Evolutionary conservation across 352 stramenopile genomes (phyloP).

Genomic region (Globisporangium rhizosaccharum): DNA sequence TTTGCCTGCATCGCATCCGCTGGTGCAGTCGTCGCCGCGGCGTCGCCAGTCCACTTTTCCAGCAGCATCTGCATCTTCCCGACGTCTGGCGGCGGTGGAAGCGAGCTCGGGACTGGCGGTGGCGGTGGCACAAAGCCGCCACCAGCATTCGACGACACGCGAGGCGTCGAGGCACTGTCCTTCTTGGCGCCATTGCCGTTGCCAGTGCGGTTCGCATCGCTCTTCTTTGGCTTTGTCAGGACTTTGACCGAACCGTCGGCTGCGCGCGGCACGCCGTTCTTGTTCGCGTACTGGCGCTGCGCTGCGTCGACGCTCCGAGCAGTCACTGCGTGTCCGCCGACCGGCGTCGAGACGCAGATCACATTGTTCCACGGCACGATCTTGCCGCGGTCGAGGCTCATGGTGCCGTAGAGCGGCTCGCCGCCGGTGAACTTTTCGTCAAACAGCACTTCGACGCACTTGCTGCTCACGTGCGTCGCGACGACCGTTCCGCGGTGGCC

Average conservation of each 20-base stretch:
- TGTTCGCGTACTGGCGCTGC: constrained; percentile 9
- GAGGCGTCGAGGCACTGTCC: background rate
- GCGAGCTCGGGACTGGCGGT: constrained; percentile 8
- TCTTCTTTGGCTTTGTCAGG: constrained; percentile 3
- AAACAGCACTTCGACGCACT: constrained; percentile 98
- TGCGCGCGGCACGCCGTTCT: constrained; percentile 9
- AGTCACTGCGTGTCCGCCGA: background rate
- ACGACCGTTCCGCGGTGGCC: constrained; percentile 97
- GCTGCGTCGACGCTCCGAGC: constrained; percentile 5
- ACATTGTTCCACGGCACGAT: constrained; percentile 92
- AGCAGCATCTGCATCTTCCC: constrained; percentile 54
- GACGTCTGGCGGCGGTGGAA: constrained; percentile 3
- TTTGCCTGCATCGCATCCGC: background rate
- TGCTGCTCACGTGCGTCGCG: constrained; percentile 93
- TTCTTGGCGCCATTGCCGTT: background rate
- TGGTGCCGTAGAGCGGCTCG: constrained; percentile 92
- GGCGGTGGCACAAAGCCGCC: constrained; percentile 1
- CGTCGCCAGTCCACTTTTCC: constrained; percentile 51
- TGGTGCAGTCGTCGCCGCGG: constrained; percentile 13
- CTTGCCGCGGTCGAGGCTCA: constrained; percentile 93
- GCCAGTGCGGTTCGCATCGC: background rate
- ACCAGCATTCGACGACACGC: constrained; percentile 7
- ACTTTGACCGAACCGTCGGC: constrained; percentile 10
- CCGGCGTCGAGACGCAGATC: constrained; percentile 59
- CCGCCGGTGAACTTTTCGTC: constrained; percentile 96